phyloP scores from a whole-genome alignment of 148 eudicot genomes.

The Rhododendron simsii region DNA sequence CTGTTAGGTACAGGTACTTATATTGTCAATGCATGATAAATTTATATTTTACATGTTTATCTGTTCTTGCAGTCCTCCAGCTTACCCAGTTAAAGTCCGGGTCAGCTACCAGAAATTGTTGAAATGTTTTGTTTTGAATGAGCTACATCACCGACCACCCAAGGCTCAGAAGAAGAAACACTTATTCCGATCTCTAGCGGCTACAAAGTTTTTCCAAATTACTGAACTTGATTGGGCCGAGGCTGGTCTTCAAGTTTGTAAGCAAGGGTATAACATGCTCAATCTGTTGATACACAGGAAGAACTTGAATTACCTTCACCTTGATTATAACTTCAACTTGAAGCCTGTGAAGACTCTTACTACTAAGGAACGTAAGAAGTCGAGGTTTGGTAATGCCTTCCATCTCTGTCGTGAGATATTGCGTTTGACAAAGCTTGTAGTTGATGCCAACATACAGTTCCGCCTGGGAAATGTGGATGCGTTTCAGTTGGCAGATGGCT shows the following conservation, averaged over 20 bases:
- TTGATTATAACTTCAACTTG: constrained; percentile 94
- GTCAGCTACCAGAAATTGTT: constrained; percentile 96
- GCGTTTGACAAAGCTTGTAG: constrained; percentile 95
- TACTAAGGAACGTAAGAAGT: constrained; percentile 96
- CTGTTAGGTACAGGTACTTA: background rate
- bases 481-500: constrained; percentile 98
- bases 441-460: constrained; percentile 98
- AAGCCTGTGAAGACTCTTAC: constrained; percentile 99
- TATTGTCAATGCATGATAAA: background rate
- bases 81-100: constrained; percentile 97
- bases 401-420: constrained; percentile 98
- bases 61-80: constrained; percentile 76
- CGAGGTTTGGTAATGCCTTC: constrained; percentile 96
- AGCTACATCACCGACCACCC: constrained; percentile 97
- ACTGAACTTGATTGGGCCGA: constrained; percentile 99
- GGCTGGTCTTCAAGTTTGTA: constrained; percentile 99
- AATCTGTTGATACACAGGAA: constrained; percentile 95
- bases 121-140: constrained; percentile 95
- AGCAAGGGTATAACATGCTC: constrained; percentile 98
- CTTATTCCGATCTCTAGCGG: constrained; percentile 85
- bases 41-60: background rate
- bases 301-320: constrained; percentile 94
- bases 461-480: constrained; percentile 99
- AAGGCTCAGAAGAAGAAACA: constrained; percentile 99
- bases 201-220: constrained; percentile 96